Evolutionary conservation across 2,329 filamentous ascomycete genomes (phyloP).

Genomic region (Talaromyces marneffei): DNA sequence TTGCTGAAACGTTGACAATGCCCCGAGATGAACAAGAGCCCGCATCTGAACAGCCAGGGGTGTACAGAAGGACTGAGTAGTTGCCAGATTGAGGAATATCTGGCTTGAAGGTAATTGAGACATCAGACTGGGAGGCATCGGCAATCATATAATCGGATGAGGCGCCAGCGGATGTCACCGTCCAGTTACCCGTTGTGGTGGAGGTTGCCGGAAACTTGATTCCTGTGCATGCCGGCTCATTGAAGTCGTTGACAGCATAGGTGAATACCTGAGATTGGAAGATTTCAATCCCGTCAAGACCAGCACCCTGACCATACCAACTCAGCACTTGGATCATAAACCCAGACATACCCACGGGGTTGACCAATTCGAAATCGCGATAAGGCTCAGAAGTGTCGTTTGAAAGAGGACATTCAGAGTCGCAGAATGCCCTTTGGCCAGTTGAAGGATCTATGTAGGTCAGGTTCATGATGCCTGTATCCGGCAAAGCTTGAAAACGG

Average conservation of each 20-base stretch:
- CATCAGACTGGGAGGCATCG: slow-evolving; percentile 53
- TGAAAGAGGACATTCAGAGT: slow-evolving; percentile 77
- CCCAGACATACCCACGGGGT: slow-evolving; percentile 75
- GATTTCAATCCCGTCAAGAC: slow-evolving; percentile 77
- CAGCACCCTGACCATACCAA: slow-evolving; percentile 81
- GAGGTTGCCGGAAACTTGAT: slow-evolving; percentile 60
- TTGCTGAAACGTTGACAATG: slow-evolving; percentile 72
- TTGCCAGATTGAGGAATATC: slow-evolving; percentile 84
- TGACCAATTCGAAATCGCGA: slow-evolving; percentile 91
- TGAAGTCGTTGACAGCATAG: slow-evolving; percentile 81
- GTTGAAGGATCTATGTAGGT: slow-evolving; percentile 75
- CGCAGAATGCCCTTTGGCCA: slow-evolving; percentile 65
- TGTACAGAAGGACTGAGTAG: slow-evolving; percentile 87
- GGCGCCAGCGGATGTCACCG: slow-evolving; percentile 54
- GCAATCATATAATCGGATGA: slow-evolving; percentile 69
- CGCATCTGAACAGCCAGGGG: slow-evolving; percentile 81
- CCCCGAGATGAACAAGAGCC: slow-evolving; percentile 70
- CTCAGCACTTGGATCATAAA: slow-evolving; percentile 81
- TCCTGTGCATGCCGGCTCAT: slow-evolving; percentile 74
- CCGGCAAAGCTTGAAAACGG: slow-evolving; percentile 76
- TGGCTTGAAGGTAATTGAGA: slow-evolving; percentile 63
- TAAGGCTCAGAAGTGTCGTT: slow-evolving; percentile 59
- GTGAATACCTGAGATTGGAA: slow-evolving; percentile 75
- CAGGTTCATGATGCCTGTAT: slow-evolving; percentile 92
- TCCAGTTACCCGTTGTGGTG: slow-evolving; percentile 69